Conservation (phyloP, 495 filamentous ascomycete genomes). For the Aspergillus nidulans region DNA sequence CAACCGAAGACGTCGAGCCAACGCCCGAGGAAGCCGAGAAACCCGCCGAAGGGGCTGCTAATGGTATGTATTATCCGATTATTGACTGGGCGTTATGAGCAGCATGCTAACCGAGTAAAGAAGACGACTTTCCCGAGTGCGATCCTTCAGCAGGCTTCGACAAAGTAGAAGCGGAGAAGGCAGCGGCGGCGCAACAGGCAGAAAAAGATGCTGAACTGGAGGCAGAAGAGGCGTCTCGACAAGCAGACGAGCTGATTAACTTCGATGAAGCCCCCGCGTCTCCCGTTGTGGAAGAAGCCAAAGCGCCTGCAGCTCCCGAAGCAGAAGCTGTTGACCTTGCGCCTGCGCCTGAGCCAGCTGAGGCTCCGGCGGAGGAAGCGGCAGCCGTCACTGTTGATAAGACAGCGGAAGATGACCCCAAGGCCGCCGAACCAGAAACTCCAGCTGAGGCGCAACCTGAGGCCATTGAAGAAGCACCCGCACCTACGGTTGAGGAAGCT, state of each 20-base stretch:
- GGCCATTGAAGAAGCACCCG: background rate
- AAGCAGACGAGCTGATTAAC: slow-evolving; percentile 11
- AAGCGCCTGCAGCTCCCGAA: slow-evolving; percentile 2
- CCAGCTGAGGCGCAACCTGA: slow-evolving; percentile 3
- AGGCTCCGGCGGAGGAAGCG: background rate
- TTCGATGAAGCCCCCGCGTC: slow-evolving; percentile 6
- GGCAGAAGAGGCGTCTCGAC: slow-evolving; percentile 8
- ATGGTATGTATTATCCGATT: slow-evolving; percentile 8
- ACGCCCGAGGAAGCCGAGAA: background rate
- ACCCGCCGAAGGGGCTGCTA: background rate
- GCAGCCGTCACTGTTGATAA: slow-evolving; percentile 1
- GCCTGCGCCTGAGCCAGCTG: slow-evolving; percentile 5
- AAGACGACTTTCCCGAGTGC: slow-evolving; percentile 20
- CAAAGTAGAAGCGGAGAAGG: slow-evolving; percentile 22
- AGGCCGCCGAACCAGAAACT: slow-evolving; percentile 1
- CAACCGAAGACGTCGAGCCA: background rate
- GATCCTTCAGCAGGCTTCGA: slow-evolving; percentile 19
- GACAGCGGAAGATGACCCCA: background rate
- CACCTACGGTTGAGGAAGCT: background rate
- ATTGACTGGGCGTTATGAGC: too few relatives aligned
- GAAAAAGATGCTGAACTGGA: slow-evolving; percentile 19
- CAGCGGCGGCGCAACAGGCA: slow-evolving; percentile 17
- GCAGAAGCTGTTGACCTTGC: background rate
- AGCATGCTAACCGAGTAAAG: slow-evolving; percentile 10
- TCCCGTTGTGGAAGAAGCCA: slow-evolving; percentile 11